Evolutionary conservation across 2,329 filamentous ascomycete species (phyloP), one percentile per base, ranked within the genome.

Genomic region (Mycosphaerella arachidis): DNA sequence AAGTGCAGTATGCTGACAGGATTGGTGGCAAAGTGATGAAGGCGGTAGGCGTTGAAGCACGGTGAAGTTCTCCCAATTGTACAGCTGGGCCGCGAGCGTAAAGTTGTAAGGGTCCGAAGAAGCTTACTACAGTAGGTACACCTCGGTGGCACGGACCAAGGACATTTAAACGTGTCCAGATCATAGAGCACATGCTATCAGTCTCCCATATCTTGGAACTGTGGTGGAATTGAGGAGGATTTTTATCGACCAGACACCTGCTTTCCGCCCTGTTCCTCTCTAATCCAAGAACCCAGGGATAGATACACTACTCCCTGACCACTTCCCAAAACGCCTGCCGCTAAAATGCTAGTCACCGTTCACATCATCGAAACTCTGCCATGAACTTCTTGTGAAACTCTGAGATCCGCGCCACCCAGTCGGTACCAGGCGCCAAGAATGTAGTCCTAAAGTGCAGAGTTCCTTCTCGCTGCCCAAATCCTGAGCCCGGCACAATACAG

Each of bases 371-470:
- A 67, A 83, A 97, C 82, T 96, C 85, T 54, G 89, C 83, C 86
- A 97, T 90, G 71, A 99, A 99, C 63, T 89, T 86, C 76, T 86
- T 79, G 79, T 99, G 94, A 79, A 99, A 99, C 77, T 91, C 89
- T 68, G 88, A 85, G 68, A 97, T 91, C 66, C 88, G 84, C 53
- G 87, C 86, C 6, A 95, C 87, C 94, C 94, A 99, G 69, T 96
- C 92, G 1, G 93, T 97, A 13, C 94, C 94, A 0, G 94, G 94
- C 0, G 94, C 93, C 45, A 99, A 80, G 82, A 99, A 99, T 0
- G 94, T 99, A 4, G 94, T 99, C 63, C 94, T 83, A 83, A 99
- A 96, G 79, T 99, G 94, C 71, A 94, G 81, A 0, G 90, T 94
- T 69, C 88, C 89, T 71, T 94, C 89, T 78, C 89, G 92, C 81